Percentiles rank a stretch among this genome's conserved stretches.
Conservation (phyloP, 2,329 filamentous ascomycete species). For the Apiospora marii region DNA sequence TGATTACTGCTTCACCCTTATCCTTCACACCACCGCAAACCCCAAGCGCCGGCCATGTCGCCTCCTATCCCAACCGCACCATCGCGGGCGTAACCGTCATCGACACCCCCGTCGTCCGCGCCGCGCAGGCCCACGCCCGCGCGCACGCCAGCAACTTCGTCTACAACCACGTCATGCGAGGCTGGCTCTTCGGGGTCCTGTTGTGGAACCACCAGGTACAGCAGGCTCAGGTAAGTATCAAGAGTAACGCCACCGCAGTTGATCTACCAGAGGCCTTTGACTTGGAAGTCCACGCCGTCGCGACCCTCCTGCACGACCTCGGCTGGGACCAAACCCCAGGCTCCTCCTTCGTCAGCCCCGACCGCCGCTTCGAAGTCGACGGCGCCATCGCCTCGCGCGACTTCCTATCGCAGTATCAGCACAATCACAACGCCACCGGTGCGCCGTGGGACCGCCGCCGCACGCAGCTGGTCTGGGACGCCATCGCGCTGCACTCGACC, state of each 20-base stretch:
- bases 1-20: not conserved
- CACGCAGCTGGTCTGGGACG: slow-evolving; percentile 56
- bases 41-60: not conserved
- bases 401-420: slow-evolving; percentile 41
- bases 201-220: slow-evolving; percentile 25
- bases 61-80: slow-evolving; percentile 19
- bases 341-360: slow-evolving; percentile 45
- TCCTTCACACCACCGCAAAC: not conserved
- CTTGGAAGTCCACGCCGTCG: slow-evolving; percentile 47
- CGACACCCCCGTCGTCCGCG: slow-evolving; percentile 43
- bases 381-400: slow-evolving; percentile 53
- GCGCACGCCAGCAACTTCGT: slow-evolving; percentile 39
- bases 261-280: slow-evolving; percentile 37
- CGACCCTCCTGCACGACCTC: slow-evolving; percentile 51
- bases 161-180: slow-evolving; percentile 48
- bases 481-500: slow-evolving; percentile 55
- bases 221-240: no score
- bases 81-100: slow-evolving; percentile 45
- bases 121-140: slow-evolving; percentile 43
- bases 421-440: slow-evolving; percentile 26
- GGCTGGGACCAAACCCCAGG: slow-evolving; percentile 48
- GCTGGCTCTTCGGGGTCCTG: slow-evolving; percentile 38
- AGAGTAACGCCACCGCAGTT: no score
- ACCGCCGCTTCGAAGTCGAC: slow-evolving; percentile 60
- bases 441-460: slow-evolving; percentile 48